Percentiles rank a stretch among this genome's conserved stretches.
Evolutionary conservation across 176 grass and related monocot species (phyloP).

Genomic region (Chrysopogon serrulatus): DNA sequence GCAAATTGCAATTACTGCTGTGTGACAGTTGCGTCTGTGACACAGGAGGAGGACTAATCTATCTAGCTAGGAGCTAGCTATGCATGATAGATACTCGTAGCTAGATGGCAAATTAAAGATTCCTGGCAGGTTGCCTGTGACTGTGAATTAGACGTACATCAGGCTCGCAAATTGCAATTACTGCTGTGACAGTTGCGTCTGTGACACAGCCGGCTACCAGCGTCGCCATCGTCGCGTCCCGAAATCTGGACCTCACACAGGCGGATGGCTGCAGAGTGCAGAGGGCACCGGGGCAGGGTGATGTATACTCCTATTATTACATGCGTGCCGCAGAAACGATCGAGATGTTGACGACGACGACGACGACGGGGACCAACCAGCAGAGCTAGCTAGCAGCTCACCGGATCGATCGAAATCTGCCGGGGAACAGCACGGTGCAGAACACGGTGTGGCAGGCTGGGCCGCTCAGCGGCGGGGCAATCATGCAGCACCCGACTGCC

Average conservation of each 20-base stretch:
- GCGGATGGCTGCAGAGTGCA: not conserved
- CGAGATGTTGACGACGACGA: not conserved
- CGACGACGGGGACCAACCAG: no score
- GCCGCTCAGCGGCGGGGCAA: not conserved
- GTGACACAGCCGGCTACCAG: not conserved
- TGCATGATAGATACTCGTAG: no score
- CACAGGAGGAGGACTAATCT: no score
- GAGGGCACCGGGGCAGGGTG: not conserved
- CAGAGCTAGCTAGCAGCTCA: not conserved
- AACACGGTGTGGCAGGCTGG: constrained; percentile 74
- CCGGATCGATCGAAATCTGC: no score
- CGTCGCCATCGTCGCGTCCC: not conserved
- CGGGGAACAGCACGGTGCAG: constrained; percentile 37
- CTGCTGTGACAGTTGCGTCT: not conserved
- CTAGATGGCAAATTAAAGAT: no score
- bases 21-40: no score
- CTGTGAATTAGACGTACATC: not conserved
- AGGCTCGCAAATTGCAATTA: not conserved
- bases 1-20: no score
- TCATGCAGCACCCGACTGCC: constrained; percentile 15
- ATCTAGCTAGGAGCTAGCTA: no score
- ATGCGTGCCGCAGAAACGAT: not conserved
- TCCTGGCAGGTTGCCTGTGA: not conserved
- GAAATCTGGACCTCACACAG: not conserved
- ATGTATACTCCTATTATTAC: no score